Evolutionary conservation across 805 yeast genomes (phyloP), one percentile per base, ranked within the genome.

Genomic region (Ogataea trehaloabstinens): DNA sequence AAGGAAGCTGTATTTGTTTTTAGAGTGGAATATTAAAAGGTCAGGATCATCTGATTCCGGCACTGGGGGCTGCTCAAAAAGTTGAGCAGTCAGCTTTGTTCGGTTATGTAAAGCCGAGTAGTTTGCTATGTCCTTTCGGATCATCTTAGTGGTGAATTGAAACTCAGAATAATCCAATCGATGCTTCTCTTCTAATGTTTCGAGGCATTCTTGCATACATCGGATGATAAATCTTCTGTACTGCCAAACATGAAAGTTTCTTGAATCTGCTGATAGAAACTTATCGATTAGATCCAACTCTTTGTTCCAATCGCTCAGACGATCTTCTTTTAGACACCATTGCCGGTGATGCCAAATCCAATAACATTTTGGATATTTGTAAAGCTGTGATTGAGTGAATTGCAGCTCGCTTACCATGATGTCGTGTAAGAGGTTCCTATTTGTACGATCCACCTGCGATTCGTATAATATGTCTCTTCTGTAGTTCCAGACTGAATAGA

Each of bases 81-180:
- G 59, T 35, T 62, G 63, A 3, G 81, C 79, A 10, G 91, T 72
- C 42, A 90, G 63, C 41, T 77, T 80, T 1, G 88, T 74, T 46
- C 98, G 70, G 58, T 87, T 86, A 60, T 91, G 97, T 95, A 96
- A 89, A 5, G 99, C 98, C 2, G 96, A 86, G 54, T 84, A 93
- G 61, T 93, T 93, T 27, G 96, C 85, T 41, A 90, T 87, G 60
- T 93, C 85, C 39, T 71, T 74, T 52, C 84, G 85, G 51, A 93
- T 88, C 66, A 82, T 84, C 35, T 66, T 62, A 0, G 91, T 83
- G 1, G 97, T 88, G 61, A 78, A 91, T 19, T 73, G 72, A 50
- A 88, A 80, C 60, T 91, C 98, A 4, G 63, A 46, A 21, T 63
- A 51, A 38, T 67, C 56, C 24, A 71, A 54, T 10, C 10, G 20